These are phyloP conservation scores for Eucalyptus decipiens DNA, from an alignment of 345 rosid genomes.

Conservation along the genomic window DNA sequence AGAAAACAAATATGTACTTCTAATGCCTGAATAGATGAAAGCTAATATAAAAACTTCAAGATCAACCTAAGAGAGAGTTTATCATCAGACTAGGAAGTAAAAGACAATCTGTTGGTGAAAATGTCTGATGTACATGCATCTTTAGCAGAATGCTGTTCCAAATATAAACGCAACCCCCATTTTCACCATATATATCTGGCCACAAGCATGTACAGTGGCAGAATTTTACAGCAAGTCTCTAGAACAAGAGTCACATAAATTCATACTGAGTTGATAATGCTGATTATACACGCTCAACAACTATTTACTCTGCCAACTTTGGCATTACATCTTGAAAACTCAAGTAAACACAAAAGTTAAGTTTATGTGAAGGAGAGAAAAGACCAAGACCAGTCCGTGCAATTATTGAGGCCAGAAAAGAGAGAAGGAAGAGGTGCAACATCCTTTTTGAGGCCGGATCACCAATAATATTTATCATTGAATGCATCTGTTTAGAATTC, in stretches of 20 bases:
- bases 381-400: background rate
- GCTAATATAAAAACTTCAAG: background rate
- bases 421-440: background rate
- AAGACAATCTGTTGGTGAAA: background rate
- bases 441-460: constrained; percentile 40
- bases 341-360: background rate
- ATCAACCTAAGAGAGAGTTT: background rate
- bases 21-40: background rate
- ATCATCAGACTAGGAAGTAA: background rate
- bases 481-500: background rate
- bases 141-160: background rate
- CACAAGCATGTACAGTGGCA: background rate
- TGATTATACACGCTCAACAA: background rate
- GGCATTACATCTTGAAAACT: background rate
- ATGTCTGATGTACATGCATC: background rate
- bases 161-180: background rate
- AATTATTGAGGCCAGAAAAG: background rate
- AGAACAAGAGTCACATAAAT: background rate
- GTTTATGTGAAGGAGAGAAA: background rate
- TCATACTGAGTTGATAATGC: background rate
- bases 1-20: background rate
- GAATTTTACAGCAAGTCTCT: background rate
- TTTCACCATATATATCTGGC: background rate
- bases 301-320: background rate
- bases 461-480: background rate